Evolutionary conservation across 1,284 basidiomycete genomes (phyloP).

Genomic region (Phenoliferia sp.): DNA sequence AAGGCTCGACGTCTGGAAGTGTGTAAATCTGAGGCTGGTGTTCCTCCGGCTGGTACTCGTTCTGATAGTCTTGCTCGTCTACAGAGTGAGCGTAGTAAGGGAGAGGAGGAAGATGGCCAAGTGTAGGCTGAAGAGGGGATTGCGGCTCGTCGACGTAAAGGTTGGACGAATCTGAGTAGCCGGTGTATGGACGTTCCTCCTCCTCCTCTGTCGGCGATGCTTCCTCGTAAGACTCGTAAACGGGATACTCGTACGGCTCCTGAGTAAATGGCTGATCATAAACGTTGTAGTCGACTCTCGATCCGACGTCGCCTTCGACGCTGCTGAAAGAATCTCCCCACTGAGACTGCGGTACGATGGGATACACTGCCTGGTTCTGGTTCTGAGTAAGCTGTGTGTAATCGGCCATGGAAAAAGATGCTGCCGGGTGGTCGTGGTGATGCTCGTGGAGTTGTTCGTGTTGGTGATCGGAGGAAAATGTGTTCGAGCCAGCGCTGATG

Average conservation of each 20-base stretch:
- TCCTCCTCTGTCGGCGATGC: too few relatives aligned
- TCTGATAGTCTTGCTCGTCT: background rate
- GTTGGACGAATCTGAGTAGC: background rate
- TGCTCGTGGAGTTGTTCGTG: too few relatives aligned
- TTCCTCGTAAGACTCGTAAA: background rate
- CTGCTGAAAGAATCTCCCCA: background rate
- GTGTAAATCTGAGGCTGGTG: background rate
- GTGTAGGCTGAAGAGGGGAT: background rate
- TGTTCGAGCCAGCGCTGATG: too few relatives aligned
- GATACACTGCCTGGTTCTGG: background rate
- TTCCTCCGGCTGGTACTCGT: background rate
- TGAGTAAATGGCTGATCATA: background rate
- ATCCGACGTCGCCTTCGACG: constrained; percentile 4
- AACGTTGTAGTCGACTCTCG: background rate
- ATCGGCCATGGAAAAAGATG: background rate
- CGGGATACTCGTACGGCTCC: constrained; percentile 1
- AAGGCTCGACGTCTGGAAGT: background rate
- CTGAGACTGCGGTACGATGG: background rate
- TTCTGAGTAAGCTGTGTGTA: background rate
- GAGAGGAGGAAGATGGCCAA: background rate
- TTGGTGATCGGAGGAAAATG: too few relatives aligned
- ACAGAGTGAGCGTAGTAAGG: background rate
- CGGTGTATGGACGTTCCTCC: background rate
- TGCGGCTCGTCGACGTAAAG: background rate
- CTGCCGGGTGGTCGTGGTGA: background rate